A percentile compares a stretch with the other conserved stretches of the same genome.
These are phyloP conservation scores for Candida insectorum DNA, from an alignment of 805 yeast genomes.

Conservation along the genomic window DNA sequence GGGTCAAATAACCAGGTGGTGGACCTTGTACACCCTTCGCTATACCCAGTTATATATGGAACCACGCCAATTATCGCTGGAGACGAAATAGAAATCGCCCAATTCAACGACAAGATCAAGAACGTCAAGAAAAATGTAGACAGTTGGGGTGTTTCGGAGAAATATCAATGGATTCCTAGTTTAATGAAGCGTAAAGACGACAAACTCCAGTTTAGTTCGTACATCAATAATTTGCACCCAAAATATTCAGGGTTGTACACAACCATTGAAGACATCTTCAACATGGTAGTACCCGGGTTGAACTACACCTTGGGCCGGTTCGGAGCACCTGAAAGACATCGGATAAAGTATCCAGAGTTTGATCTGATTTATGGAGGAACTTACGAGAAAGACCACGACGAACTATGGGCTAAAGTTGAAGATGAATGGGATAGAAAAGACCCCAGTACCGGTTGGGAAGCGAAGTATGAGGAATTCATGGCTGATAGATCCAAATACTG, in stretches of 20 bases:
- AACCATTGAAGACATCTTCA: conserved; percentile 27
- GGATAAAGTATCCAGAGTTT: conserved; percentile 15
- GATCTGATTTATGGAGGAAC: conserved; percentile 15
- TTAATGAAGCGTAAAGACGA: conserved; percentile 7
- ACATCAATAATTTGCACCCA: conserved; percentile 42
- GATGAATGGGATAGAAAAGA: conserved; percentile 5
- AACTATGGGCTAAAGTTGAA: conserved; percentile 4
- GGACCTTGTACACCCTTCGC: conserved; percentile 41
- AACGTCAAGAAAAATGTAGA: conserved; percentile 12
- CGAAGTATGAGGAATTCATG: conserved; percentile 3
- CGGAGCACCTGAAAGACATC: conserved; percentile 14
- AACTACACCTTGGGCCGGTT: conserved; percentile 22
- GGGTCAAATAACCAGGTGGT: conserved; percentile 32
- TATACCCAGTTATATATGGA: conserved; percentile 32
- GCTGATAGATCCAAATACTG: conserved; percentile 4
- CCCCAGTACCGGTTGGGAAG: not conserved
- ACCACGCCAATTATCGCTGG: conserved; percentile 17
- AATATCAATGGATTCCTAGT: conserved; percentile 40
- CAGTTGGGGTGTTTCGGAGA: conserved; percentile 16
- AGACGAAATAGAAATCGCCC: conserved; percentile 4
- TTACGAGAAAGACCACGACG: conserved; percentile 3
- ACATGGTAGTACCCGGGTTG: conserved; percentile 27
- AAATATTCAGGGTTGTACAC: conserved; percentile 21
- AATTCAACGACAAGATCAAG: conserved; percentile 7
- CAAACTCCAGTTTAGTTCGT: conserved; percentile 25